These are phyloP conservation scores for Tulasnella sp. DNA, from an alignment of 768 basidiomycete species.

Conservation along the genomic window DNA sequence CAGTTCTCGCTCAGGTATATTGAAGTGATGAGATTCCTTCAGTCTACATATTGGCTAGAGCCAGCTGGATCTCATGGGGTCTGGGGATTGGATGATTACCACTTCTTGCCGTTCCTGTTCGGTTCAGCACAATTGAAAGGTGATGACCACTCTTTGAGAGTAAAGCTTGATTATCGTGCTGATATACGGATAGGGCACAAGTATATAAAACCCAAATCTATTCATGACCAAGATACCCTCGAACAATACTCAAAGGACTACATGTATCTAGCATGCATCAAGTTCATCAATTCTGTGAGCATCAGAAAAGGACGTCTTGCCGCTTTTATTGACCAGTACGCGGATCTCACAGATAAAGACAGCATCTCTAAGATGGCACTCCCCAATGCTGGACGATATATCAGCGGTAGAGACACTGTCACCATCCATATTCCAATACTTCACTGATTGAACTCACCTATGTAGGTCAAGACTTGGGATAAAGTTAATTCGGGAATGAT, in stretches of 20 bases:
- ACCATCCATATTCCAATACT: neutral
- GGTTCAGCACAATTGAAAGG: constrained; percentile 69
- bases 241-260: constrained; percentile 87
- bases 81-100: constrained; percentile 95
- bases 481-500: constrained; percentile 94
- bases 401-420: constrained; percentile 43
- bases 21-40: constrained; percentile 67
- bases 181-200: constrained; percentile 54
- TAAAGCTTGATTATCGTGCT: too few species aligned
- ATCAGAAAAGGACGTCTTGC: neutral
- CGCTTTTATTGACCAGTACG: neutral
- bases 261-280: constrained; percentile 94
- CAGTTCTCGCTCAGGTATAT: constrained; percentile 46
- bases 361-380: constrained; percentile 92
- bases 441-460: neutral
- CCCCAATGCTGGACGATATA: constrained; percentile 97
- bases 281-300: constrained; percentile 85
- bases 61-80: constrained; percentile 99
- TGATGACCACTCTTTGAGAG: too few species aligned
- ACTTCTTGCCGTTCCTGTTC: constrained; percentile 85
- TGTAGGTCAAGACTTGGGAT: constrained; percentile 77
- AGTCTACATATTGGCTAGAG: constrained; percentile 94
- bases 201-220: constrained; percentile 79
- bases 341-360: constrained; percentile 62
- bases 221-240: constrained; percentile 81